A percentile compares a stretch with the other conserved stretches of the same genome.
phyloP scores from a whole-genome alignment of 768 basidiomycete genomes.

The Boletellus ananas region DNA sequence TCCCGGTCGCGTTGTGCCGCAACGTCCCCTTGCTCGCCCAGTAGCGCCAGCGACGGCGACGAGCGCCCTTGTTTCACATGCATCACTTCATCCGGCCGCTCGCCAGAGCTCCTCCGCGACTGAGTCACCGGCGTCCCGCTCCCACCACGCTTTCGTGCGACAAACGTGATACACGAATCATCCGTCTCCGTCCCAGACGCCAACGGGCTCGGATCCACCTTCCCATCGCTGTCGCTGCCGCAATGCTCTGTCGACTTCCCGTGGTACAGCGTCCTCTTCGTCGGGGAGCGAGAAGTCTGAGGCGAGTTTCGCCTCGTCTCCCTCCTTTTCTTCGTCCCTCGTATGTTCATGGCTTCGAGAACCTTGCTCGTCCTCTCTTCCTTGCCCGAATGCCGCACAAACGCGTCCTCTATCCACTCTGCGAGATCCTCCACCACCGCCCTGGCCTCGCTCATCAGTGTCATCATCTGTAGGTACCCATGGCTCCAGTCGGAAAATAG shows the following conservation, averaged over 20 bases:
- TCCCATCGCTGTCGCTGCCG: constrained; percentile 4
- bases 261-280: constrained; percentile 14
- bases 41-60: constrained; percentile 7
- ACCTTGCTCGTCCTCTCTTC: constrained; percentile 18
- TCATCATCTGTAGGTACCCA: constrained; percentile 94
- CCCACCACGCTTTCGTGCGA: constrained; percentile 49
- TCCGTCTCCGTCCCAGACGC: constrained; percentile 64
- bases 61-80: constrained; percentile 17
- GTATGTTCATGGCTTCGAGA: constrained; percentile 16
- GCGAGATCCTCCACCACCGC: constrained; percentile 78
- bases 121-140: constrained; percentile 25
- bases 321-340: constrained; percentile 26
- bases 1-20: constrained; percentile 16
- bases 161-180: constrained; percentile 67
- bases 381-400: constrained; percentile 38
- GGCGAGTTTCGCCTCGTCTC: constrained; percentile 21
- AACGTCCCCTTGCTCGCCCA: constrained; percentile 2
- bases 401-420: constrained; percentile 87
- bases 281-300: constrained; percentile 18
- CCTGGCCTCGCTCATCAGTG: constrained; percentile 77
- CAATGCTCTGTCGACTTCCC: background rate
- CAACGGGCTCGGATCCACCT: constrained; percentile 26
- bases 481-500: constrained; percentile 97
- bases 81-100: constrained; percentile 11
- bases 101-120: constrained; percentile 21